A percentile compares a stretch with the other conserved stretches of the same genome.
Conservation (phyloP, 805 yeast species). For the Cyberlindnera meyerae region DNA sequence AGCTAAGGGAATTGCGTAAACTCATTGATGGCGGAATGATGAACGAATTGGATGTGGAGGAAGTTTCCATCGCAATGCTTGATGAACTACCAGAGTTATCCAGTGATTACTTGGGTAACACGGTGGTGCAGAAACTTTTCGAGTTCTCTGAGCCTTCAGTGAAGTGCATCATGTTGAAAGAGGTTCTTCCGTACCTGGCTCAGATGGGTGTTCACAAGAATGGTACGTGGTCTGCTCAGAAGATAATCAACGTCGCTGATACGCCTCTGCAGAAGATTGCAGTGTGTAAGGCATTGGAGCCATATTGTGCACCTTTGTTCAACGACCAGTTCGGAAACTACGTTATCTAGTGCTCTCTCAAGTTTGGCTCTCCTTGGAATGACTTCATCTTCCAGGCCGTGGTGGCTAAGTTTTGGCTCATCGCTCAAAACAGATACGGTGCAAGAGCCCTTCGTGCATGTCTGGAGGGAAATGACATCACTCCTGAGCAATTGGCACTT, state of each 20-base stretch:
- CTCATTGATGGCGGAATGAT: conserved; percentile 51
- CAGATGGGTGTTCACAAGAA: conserved; percentile 94
- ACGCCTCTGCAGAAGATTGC: conserved; percentile 58
- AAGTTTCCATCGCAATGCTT: conserved; percentile 74
- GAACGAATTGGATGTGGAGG: conserved; percentile 66
- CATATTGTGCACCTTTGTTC: conserved; percentile 79
- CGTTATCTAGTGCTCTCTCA: conserved; percentile 89
- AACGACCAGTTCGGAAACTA: conserved; percentile 97
- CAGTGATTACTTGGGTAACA: conserved; percentile 91
- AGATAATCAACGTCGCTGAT: conserved; percentile 73
- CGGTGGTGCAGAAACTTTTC: conserved; percentile 89
- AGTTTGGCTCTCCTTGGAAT: conserved; percentile 84
- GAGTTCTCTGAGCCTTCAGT: conserved; percentile 63
- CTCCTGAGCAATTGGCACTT: conserved; percentile 62
- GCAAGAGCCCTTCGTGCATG: conserved; percentile 94
- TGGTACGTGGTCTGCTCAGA: conserved; percentile 99
- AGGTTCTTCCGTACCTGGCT: conserved; percentile 73
- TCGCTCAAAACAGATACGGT: conserved; percentile 88
- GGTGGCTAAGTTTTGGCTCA: conserved; percentile 68
- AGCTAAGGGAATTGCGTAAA: conserved; percentile 81
- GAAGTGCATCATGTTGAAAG: conserved; percentile 75
- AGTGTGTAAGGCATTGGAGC: conserved; percentile 66
- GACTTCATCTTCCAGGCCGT: conserved; percentile 85
- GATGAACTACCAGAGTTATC: conserved; percentile 87
- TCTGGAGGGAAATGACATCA: conserved; percentile 69